Evolutionary conservation across 164 flowering plant species (phyloP), one percentile per base, ranked within the genome.

Genomic region (grape (Vitis vinifera)): DNA sequence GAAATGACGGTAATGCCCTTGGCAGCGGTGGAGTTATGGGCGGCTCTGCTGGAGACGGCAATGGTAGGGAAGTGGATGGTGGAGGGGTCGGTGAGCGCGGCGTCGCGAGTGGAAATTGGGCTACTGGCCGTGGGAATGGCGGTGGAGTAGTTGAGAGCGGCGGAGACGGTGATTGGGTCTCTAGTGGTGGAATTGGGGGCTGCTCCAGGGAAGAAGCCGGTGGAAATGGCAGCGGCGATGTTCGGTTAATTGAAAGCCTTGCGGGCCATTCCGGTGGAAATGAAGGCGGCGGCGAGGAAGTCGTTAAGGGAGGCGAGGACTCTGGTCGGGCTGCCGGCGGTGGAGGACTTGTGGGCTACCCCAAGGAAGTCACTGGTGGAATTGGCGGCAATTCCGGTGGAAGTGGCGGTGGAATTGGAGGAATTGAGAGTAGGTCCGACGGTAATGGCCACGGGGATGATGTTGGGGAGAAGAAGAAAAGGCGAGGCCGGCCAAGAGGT

Each of bases 401-500:
- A 37, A 37, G 4, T 37, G 44, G 44, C 44, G 44, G 44, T 37
- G 44, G 44, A 6, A 37, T 31, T 31, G 44, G 44, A 31, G 6
- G 4, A 7, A 31, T 37, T 37, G 44, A 37, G 44, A 37, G 44
- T 37, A 37, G 44, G 44, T 37, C 44, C 4, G 44, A 3, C 0
- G 44, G 44, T 44, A 17, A 44, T 62, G 65, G 55, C 7, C 29
- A 23, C 27, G 37, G 10, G 55, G 50, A 64, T 30, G 55, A 47
- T 27, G 55, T 16, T 19, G 10, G 44, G 37, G 49, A 64, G 14
- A 31, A 10, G 44, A 27, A 10, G 37, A 65, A 62, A 70, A 51
- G 57, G 11, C 9, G n/a, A 44, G 73, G 9, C 1, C 47, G 79
- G 61, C 79, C 79, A 13, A 73, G 64, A 55, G 78, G 75, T 14